Evolutionary conservation across 352 stramenopile genomes (phyloP).

Genomic region (Thraustochytrium sp.): DNA sequence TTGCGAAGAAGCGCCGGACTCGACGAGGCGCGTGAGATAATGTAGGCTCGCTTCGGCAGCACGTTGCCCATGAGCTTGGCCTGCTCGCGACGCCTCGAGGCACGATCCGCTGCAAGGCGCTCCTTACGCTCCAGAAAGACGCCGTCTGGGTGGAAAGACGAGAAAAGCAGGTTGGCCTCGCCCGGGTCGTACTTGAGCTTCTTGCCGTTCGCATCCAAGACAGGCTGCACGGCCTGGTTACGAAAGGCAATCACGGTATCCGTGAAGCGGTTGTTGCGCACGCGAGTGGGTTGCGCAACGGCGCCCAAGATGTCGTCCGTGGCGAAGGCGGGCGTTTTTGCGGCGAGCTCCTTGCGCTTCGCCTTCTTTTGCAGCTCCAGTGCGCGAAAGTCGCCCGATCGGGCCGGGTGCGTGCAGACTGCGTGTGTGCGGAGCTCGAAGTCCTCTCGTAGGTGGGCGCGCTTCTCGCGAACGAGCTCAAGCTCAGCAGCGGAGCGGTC

Average conservation of each 20-base stretch:
- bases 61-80: neutral
- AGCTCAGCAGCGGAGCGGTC: neutral
- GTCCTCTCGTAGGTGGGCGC: neutral
- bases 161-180: neutral
- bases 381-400: neutral
- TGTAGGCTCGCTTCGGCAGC: neutral
- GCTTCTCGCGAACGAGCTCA: neutral
- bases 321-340: neutral
- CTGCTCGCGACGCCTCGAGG: neutral
- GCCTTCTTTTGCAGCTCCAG: neutral
- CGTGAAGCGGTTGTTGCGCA: conserved; percentile 8
- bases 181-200: conserved; percentile 20
- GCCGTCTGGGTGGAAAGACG: neutral
- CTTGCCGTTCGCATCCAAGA: conserved; percentile 16
- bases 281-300: neutral
- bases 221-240: neutral
- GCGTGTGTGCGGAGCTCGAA: neutral
- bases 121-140: conserved; percentile 19
- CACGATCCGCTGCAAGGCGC: neutral
- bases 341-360: neutral
- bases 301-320: too few species aligned
- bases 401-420: neutral
- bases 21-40: neutral
- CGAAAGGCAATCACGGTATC: conserved; percentile 23
- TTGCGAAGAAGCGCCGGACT: neutral